phyloP scores from a whole-genome alignment of 768 basidiomycete species.

The Astraeus odoratus region DNA sequence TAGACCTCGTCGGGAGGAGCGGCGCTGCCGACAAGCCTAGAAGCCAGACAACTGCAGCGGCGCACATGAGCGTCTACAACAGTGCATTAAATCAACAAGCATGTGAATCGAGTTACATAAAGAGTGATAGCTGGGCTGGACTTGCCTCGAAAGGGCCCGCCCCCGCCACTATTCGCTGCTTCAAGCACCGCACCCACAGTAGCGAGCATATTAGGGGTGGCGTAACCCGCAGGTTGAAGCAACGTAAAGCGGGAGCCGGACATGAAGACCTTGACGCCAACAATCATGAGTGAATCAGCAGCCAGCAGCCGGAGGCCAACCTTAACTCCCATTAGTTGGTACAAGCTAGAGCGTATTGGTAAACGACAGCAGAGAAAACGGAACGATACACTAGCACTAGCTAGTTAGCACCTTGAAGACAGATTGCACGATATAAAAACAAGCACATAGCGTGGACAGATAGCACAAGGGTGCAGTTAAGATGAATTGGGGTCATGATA shows the following conservation, averaged over 20 bases:
- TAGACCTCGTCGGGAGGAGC: background rate
- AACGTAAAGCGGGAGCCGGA: background rate
- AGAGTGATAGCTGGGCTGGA: no score
- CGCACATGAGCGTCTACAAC: no score
- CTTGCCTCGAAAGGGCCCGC: no score
- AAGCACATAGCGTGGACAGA: constrained; percentile 8
- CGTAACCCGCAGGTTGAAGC: background rate
- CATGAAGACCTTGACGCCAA: no score
- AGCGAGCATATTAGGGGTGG: background rate
- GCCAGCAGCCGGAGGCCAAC: background rate
- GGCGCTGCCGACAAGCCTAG: no score
- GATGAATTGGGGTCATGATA: constrained; percentile 10
- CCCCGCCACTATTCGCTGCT: no score
- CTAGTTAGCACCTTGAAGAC: constrained; percentile 2
- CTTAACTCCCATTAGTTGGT: background rate
- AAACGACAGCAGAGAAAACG: background rate
- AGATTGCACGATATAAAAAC: constrained; percentile 3
- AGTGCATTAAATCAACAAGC: no score
- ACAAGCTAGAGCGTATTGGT: background rate
- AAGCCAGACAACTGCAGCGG: no score
- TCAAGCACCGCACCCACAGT: background rate
- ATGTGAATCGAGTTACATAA: no score
- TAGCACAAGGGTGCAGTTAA: constrained; percentile 6
- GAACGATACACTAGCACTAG: constrained; percentile 1
- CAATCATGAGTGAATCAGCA: background rate